Evolutionary conservation across 1,139 yeast genomes (phyloP).

Genomic region (Magnusiomyces clavatus): DNA sequence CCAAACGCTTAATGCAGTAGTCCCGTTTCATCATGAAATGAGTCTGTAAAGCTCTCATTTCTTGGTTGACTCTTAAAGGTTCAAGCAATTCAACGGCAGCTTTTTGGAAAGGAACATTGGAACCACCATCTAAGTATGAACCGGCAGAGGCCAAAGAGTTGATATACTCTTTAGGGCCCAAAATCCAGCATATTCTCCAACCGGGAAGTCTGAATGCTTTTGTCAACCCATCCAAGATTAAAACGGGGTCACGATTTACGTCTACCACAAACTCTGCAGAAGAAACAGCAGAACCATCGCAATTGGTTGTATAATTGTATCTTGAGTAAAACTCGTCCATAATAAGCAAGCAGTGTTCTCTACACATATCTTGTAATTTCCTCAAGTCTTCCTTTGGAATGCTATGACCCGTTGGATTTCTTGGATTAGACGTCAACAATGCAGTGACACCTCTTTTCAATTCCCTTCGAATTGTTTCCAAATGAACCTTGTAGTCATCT

Average conservation of each 20-base stretch:
- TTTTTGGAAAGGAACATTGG: conserved; percentile 58
- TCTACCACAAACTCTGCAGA: conserved; percentile 51
- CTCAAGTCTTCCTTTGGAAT: conserved; percentile 46
- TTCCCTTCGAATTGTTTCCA: conserved; percentile 49
- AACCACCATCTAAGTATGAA: conserved; percentile 58
- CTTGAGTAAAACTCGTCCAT: conserved; percentile 66
- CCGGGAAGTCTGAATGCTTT: conserved; percentile 63
- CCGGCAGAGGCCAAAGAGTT: conserved; percentile 55
- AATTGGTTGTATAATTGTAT: conserved; percentile 53
- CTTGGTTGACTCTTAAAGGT: conserved; percentile 44
- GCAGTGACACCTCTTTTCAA: conserved; percentile 58
- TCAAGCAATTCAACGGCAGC: conserved; percentile 54
- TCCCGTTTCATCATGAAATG: conserved; percentile 59
- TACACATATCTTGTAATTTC: conserved; percentile 49
- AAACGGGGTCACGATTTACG: conserved; percentile 55
- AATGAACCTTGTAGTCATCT: conserved; percentile 53
- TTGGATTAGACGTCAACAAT: conserved; percentile 51
- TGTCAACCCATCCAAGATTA: conserved; percentile 57
- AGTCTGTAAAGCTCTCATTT: conserved; percentile 53
- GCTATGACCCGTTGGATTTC: conserved; percentile 61
- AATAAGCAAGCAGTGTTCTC: conserved; percentile 49
- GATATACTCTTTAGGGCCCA: conserved; percentile 60
- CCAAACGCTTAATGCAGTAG: conserved; percentile 46
- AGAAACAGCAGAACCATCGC: conserved; percentile 49
- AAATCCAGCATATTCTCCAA: conserved; percentile 63